Conservation (phyloP, 345 rosid species). For the Citrus glauca region DNA sequence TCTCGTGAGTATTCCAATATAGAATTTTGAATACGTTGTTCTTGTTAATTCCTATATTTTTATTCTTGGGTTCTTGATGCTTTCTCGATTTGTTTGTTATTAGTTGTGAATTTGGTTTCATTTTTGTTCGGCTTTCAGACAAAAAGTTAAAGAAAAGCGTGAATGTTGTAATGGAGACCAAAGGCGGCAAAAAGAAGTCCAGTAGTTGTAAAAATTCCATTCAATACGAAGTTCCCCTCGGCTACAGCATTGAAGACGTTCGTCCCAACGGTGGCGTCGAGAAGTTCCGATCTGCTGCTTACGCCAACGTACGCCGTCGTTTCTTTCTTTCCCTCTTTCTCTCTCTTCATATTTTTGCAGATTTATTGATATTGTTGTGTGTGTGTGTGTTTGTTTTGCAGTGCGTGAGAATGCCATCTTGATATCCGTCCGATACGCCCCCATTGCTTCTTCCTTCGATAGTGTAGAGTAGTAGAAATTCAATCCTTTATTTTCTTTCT, state of each 20-base stretch:
- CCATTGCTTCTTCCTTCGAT: not conserved
- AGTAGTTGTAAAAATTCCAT: constrained; percentile 25
- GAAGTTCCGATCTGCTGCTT: constrained; percentile 83
- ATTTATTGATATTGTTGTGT: not conserved
- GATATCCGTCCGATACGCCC: constrained; percentile 26
- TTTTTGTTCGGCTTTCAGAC: not conserved
- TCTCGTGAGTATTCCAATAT: not conserved
- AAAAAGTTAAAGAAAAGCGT: constrained; percentile 28
- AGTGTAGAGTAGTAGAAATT: constrained; percentile 17
- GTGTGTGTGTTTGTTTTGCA: constrained; percentile 23
- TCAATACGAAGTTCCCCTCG: constrained; percentile 75
- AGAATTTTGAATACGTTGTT: not conserved
- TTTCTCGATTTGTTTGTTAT: not conserved
- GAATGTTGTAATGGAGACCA: constrained; percentile 80
- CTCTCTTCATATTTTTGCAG: not conserved
- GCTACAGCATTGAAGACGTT: constrained; percentile 88
- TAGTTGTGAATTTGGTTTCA: not conserved
- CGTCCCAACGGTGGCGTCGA: constrained; percentile 84
- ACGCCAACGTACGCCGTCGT: constrained; percentile 53
- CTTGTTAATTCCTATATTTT: no score
- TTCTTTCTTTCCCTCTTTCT: not conserved
- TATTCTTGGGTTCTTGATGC: not conserved
- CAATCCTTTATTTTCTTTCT: constrained; percentile 4
- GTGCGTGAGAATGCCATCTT: constrained; percentile 86
- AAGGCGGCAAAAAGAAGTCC: constrained; percentile 56